A percentile compares a stretch with the other conserved stretches of the same genome.
These are phyloP conservation scores for Mycena sp. DNA, from an alignment of 1,284 basidiomycete species.

Conservation along the genomic window DNA sequence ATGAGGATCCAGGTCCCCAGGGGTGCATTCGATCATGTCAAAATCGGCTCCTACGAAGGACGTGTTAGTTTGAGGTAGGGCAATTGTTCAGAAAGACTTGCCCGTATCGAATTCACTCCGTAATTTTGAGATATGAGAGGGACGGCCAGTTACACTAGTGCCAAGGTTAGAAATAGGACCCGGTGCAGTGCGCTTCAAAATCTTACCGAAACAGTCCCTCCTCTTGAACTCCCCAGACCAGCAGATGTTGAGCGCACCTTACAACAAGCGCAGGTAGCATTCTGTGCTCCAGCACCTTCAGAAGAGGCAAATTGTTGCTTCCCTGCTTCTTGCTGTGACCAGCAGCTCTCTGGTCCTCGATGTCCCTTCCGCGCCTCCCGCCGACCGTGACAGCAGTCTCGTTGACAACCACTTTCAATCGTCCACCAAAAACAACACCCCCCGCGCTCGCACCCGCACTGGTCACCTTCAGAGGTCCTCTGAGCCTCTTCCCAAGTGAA, in stretches of 20 bases:
- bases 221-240: slow-evolving; percentile 83
- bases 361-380: slow-evolving; percentile 36
- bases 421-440: slow-evolving; percentile 73
- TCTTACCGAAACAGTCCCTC: slow-evolving; percentile 83
- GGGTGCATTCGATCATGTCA: slow-evolving; percentile 77
- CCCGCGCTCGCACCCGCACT: slow-evolving; percentile 45
- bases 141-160: slow-evolving; percentile 75
- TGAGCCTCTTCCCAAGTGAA: slow-evolving; percentile 61
- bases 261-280: slow-evolving; percentile 77
- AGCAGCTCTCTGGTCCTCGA: slow-evolving; percentile 22
- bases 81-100: slow-evolving; percentile 41
- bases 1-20: slow-evolving; percentile 90
- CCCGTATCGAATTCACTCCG: slow-evolving; percentile 87
- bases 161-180: slow-evolving; percentile 25
- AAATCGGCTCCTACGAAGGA: slow-evolving; percentile 77
- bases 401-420: slow-evolving; percentile 63
- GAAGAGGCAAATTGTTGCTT: slow-evolving; percentile 1
- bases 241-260: slow-evolving; percentile 82
- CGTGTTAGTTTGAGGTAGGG: slow-evolving; percentile 25
- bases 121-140: slow-evolving; percentile 78
- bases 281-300: slow-evolving; percentile 59
- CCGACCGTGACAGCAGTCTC: slow-evolving; percentile 58
- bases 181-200: slow-evolving; percentile 5
- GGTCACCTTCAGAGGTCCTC: slow-evolving; percentile 56
- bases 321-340: slow-evolving; percentile 9